Conservation (phyloP, 768 basidiomycete genomes). For the Paxillus involutus region DNA sequence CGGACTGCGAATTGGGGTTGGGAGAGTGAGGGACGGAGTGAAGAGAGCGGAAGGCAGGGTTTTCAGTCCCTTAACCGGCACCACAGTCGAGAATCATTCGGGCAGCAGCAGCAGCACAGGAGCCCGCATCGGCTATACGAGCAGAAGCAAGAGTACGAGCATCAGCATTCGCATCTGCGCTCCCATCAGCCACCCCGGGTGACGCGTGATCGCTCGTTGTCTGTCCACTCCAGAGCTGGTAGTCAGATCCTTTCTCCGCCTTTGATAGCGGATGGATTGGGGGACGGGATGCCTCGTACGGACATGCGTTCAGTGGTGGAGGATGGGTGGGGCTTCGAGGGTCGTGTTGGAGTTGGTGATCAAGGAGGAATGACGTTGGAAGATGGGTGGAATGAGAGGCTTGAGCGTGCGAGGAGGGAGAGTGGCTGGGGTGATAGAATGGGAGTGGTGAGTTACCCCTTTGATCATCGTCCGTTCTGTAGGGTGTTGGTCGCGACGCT, state of each 20-base stretch:
- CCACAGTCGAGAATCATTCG: neutral
- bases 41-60: no score
- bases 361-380: neutral
- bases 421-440: neutral
- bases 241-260: neutral
- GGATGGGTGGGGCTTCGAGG: neutral
- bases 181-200: no score
- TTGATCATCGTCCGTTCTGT: neutral
- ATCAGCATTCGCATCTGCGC: neutral
- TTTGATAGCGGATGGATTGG: neutral
- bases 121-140: neutral
- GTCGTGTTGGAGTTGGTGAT: neutral
- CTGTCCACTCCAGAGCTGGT: neutral
- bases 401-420: neutral
- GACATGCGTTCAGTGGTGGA: neutral
- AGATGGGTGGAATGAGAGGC: neutral
- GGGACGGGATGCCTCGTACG: neutral
- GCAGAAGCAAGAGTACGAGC: neutral
- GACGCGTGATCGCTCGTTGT: neutral
- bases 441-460: constrained; percentile 8
- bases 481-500: neutral
- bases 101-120: neutral
- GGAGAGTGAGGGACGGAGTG: neutral
- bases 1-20: neutral
- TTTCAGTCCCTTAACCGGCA: neutral